Base-by-base conservation (phyloP, 176 grass and related monocot genomes). In the Oryza australiensis region DNA sequence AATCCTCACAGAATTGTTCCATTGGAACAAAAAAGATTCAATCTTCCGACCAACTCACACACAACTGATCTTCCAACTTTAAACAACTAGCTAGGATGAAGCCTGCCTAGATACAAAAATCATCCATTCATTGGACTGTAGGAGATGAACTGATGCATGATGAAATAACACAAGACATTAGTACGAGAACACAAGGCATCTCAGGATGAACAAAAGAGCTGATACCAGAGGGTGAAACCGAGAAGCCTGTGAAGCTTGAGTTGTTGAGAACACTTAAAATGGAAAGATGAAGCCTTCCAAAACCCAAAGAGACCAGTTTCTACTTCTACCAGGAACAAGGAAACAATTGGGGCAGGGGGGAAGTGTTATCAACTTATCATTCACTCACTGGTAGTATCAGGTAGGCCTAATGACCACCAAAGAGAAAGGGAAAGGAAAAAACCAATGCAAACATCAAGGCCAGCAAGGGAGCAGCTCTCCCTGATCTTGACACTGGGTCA, bases 281-380 rank as follows among this genome's bases (percentile, higher is more conserved):
- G 66, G 95, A 85, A 94, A 92, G 77, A 63, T n/a, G 81, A 34
- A 9, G 78, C 65, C 76, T 89, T 86, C 90, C 86, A 87, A 86
- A 94, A 86, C 87, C 82, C 35, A 37, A 37, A 37, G 35, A 37
- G 35, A 67, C 16, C 5, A 53, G 18, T n/a, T 9, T 55, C 51
- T 55, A 55, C 51, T n/a, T 26, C 81, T 86, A 91, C 81, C 79
- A 84, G 73, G 66, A 81, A 73, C 75, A 89, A 88, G 74, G 87
- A 80, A 88, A 62, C 66, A 86, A 80, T 76, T 55, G 74, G 73
- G 70, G 16, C 30, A 62, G 75, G 38, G 74, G 74, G 23, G 67
- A 76, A 30, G 27, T 33, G 72, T 67, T 81, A 79, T 80, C 83
- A 83, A 83, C 87, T 40, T 72, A 88, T 79, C 51, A 55, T 20